Percentiles rank a stretch among this genome's conserved stretches.
Evolutionary conservation across 2,329 filamentous ascomycete genomes (phyloP).

Genomic region (Decorospora gaudefroyi): DNA sequence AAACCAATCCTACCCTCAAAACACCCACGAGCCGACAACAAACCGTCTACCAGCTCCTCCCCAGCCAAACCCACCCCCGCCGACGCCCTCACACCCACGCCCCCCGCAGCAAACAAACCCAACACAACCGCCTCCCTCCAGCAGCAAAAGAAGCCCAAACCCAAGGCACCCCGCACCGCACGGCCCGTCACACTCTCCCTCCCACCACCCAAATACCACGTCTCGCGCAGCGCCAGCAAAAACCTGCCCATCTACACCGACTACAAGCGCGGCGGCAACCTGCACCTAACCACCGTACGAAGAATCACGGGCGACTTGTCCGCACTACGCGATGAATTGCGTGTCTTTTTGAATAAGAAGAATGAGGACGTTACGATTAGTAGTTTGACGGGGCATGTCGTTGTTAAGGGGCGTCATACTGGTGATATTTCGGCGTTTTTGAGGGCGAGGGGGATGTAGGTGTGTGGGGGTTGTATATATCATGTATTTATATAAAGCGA

Average conservation of each 20-base stretch:
- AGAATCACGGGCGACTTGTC: constrained; percentile 75
- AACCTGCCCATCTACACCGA: constrained; percentile 78
- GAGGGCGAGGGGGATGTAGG: constrained; percentile 24
- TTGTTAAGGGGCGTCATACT: constrained; percentile 39
- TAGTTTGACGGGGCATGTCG: constrained; percentile 69
- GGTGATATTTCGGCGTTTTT: constrained; percentile 20
- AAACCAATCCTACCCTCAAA: constrained; percentile 32
- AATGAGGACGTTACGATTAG: constrained; percentile 62
- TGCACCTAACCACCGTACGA: constrained; percentile 73
- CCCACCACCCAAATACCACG: constrained; percentile 62
- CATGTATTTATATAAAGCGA: not conserved
- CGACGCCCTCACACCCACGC: constrained; percentile 2
- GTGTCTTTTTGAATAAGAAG: constrained; percentile 61
- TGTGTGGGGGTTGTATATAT: not conserved
- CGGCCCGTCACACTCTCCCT: constrained; percentile 19
- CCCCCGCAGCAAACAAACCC: constrained; percentile 3
- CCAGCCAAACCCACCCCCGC: constrained; percentile 9
- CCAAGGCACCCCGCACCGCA: constrained; percentile 3
- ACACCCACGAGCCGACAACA: constrained; percentile 11
- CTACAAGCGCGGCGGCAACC: constrained; percentile 74
- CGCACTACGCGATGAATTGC: constrained; percentile 67
- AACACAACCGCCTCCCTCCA: constrained; percentile 14
- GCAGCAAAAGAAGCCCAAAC: constrained; percentile 10
- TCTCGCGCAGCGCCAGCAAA: constrained; percentile 71
- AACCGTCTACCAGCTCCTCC: constrained; percentile 8